Evolutionary conservation across 2,329 filamentous ascomycete species (phyloP), one percentile per base, ranked within the genome.

Genomic region (Neocatenulostroma microsporum): DNA sequence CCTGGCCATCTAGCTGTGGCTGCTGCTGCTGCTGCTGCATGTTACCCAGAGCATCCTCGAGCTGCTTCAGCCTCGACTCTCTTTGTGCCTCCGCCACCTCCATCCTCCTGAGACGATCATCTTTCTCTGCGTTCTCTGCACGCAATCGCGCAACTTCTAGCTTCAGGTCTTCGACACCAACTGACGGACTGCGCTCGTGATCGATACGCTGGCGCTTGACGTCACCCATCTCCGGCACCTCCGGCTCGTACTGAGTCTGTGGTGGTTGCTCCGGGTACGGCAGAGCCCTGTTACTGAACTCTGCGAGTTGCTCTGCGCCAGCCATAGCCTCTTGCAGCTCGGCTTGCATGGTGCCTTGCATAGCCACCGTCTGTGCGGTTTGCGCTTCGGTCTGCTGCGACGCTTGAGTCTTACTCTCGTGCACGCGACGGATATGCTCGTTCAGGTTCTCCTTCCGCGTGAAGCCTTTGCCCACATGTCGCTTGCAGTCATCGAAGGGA

Each of bases 371-470:
- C n/a, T n/a, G 13, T 40, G 39, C 14, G 24, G 32, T 29, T 30
- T 41, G 26, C 14, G 32, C 40, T 12, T 41, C 40, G 9, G 40
- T 28, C 17, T 42, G 40, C 30, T 48, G 45, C 7, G 44, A 44
- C n/a, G 28, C 38, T 13, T 43, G 40, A 7, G 44, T 44, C 34
- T 48, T 51, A 31, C 37, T 40, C 5, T 51, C 42, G 40, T 96
- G 89, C n/a, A 93, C 84, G 18, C 89, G 80, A 14, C 89, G 82
- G 13, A 95, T 68, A 62, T 96, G 89, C 63, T 96, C 89, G 56
- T 89, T 87, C 3, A 95, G 70, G 53, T 96, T 96, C 63, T 96
- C 89, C 55, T 88, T 84, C 33, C 89, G 78, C 7, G 88, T 93
- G 60, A 96, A 96, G 15, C 87, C 87, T 53, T 86, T 84, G 44